phyloP scores from a whole-genome alignment of 192 early-diverging fungal genomes.

The Coemansia sp. region DNA sequence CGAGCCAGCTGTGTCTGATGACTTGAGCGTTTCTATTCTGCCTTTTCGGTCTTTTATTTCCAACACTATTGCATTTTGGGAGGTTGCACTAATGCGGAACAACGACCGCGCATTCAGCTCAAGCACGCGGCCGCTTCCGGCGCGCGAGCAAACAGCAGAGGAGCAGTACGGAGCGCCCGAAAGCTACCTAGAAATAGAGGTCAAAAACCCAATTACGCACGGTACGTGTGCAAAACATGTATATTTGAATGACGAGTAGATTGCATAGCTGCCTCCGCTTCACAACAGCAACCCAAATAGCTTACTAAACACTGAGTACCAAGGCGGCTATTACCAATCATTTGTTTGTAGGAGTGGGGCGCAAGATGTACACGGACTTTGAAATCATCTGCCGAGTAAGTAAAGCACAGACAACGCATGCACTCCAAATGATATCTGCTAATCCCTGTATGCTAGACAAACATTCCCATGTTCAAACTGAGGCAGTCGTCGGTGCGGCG shows the following conservation, averaged over 20 bases:
- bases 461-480: slow-evolving; percentile 94
- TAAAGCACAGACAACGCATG: background rate
- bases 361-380: slow-evolving; percentile 92
- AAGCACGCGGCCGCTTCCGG: slow-evolving; percentile 21
- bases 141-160: slow-evolving; percentile 41
- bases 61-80: background rate
- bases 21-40: background rate
- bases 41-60: background rate
- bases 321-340: no score
- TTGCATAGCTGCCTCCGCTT: background rate
- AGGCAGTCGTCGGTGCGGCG: slow-evolving; percentile 79
- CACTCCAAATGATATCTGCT: background rate
- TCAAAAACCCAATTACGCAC: slow-evolving; percentile 85
- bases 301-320: background rate
- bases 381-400: slow-evolving; percentile 80
- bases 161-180: slow-evolving; percentile 85
- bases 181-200: slow-evolving; percentile 96
- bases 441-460: slow-evolving; percentile 57
- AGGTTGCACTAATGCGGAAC: background rate
- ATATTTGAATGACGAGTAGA: background rate
- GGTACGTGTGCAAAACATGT: background rate
- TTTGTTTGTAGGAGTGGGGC: slow-evolving; percentile 1
- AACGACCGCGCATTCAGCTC: slow-evolving; percentile 25
- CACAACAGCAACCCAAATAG: background rate
- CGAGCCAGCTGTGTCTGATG: no score